Percentiles rank a stretch among this genome's conserved stretches.
phyloP scores from a whole-genome alignment of 306 rosid species.

The Hippophae gyantsensis region DNA sequence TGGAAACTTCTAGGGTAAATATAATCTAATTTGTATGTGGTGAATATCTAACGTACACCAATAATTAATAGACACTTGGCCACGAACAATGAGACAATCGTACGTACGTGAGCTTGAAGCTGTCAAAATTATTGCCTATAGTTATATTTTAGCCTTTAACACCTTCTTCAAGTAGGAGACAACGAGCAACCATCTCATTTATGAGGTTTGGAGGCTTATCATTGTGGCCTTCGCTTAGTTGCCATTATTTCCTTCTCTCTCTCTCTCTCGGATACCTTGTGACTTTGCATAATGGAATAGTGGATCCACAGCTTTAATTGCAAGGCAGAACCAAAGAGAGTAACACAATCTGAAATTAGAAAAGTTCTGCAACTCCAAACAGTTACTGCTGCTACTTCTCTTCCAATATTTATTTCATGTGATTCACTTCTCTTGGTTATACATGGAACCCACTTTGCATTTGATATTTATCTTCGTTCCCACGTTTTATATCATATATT shows the following conservation, averaged over 20 bases:
- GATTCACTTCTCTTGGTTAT: no score
- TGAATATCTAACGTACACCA: no score
- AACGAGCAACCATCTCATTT: constrained; percentile 1
- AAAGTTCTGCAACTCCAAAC: neutral
- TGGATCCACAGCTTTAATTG: constrained; percentile 1
- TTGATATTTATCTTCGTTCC: no score
- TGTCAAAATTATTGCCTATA: neutral
- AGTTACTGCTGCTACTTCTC: no score
- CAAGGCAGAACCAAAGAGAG: neutral
- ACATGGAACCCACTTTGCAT: no score
- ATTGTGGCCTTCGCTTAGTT: neutral
- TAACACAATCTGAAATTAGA: neutral
- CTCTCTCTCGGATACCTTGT: constrained; percentile 10
- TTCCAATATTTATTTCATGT: no score
- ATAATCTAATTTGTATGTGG: no score
- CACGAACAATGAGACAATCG: no score
- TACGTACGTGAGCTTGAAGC: neutral
- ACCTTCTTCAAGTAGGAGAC: neutral
- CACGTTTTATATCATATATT: no score
- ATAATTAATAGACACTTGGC: no score
- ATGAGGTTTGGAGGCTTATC: constrained; percentile 13
- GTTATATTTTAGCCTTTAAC: neutral
- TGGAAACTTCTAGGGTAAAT: no score
- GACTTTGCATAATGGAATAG: constrained; percentile 5
- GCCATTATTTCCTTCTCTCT: neutral